Conservation (phyloP, 2,329 filamentous ascomycete genomes). For the Macrophomina tecta region DNA sequence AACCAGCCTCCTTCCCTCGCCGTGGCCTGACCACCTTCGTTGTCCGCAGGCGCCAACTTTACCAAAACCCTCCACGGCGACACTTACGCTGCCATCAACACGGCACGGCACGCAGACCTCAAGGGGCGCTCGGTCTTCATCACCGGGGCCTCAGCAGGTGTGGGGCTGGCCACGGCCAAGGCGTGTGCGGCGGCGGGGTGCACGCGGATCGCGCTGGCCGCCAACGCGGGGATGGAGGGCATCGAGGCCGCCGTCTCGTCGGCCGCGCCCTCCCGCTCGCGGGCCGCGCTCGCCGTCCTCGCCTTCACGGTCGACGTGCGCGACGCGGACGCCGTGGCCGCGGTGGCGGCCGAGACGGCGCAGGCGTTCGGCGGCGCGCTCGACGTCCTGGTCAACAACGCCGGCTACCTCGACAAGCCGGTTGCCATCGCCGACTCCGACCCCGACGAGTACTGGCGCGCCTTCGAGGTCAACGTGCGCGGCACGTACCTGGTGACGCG, state of each 20-base stretch:
- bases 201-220: conserved; percentile 59
- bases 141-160: conserved; percentile 61
- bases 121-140: conserved; percentile 56
- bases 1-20: too few relatives aligned
- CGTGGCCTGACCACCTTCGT: too few relatives aligned
- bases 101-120: conserved; percentile 34
- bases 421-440: conserved; percentile 43
- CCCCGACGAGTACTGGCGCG: conserved; percentile 49
- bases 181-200: conserved; percentile 62
- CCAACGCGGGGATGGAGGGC: conserved; percentile 54
- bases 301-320: conserved; percentile 28
- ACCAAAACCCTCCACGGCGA: conserved; percentile 48
- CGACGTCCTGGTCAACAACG: conserved; percentile 58
- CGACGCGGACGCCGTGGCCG: background rate
- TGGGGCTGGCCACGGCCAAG: conserved; percentile 60
- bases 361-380: conserved; percentile 34
- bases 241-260: conserved; percentile 44
- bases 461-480: conserved; percentile 57
- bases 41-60: conserved; percentile 2
- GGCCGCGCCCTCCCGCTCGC: conserved; percentile 39
- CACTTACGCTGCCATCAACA: conserved; percentile 61
- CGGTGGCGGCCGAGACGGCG: background rate
- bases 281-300: conserved; percentile 49
- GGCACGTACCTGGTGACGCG: conserved; percentile 55
- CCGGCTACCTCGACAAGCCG: conserved; percentile 37